Conservation (phyloP, 768 basidiomycete species). For the Cystobasidium tubakii region DNA sequence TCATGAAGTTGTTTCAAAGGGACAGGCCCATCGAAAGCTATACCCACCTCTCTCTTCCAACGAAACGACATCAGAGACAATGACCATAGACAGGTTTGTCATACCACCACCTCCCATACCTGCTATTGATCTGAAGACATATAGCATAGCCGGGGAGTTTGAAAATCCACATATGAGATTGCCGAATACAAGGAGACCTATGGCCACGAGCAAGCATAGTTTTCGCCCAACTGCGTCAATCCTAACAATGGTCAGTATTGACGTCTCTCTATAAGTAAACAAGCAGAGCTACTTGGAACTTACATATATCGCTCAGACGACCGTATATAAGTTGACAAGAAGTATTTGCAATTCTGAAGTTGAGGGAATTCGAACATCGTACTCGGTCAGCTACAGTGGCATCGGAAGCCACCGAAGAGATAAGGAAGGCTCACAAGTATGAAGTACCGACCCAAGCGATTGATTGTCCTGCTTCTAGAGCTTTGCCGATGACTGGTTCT, state of each 20-base stretch:
- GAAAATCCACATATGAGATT: slow-evolving; percentile 49
- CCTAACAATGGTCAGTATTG: slow-evolving; percentile 39
- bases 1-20: no score
- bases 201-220: slow-evolving; percentile 45
- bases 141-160: slow-evolving; percentile 46
- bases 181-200: slow-evolving; percentile 47
- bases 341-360: slow-evolving; percentile 44
- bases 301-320: slow-evolving; percentile 29
- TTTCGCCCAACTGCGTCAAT: slow-evolving; percentile 46
- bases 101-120: slow-evolving; percentile 49
- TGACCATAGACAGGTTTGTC: slow-evolving; percentile 47
- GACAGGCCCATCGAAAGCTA: slow-evolving; percentile 34
- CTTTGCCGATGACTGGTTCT: slow-evolving; percentile 46
- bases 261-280: neutral
- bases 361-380: no score
- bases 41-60: slow-evolving; percentile 47
- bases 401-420: slow-evolving; percentile 26
- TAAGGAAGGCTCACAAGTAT: slow-evolving; percentile 43
- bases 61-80: slow-evolving; percentile 47
- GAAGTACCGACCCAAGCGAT: slow-evolving; percentile 48
- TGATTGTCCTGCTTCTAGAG: slow-evolving; percentile 43
- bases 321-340: slow-evolving; percentile 46
- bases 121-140: slow-evolving; percentile 46
- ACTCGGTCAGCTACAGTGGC: no score
- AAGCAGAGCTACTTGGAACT: neutral